Base-by-base conservation (phyloP, 192 early-diverging fungal species). In the Coemansia sp. region DNA sequence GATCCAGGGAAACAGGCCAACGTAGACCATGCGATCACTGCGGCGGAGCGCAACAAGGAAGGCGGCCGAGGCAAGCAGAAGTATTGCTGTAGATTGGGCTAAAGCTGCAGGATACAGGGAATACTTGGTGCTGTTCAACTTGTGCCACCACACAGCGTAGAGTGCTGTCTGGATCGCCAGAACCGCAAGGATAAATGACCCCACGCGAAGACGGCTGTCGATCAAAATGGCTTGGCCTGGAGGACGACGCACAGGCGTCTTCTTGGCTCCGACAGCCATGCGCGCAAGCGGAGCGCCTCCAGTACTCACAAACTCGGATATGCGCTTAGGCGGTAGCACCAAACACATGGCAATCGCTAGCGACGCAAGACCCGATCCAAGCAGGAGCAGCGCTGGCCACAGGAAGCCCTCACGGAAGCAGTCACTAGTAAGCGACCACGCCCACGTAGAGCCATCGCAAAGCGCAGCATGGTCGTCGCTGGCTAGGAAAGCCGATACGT, bases 1-100 rank as follows among this genome's bases (percentile, higher is more conserved):
- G 5, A 42, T 23, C 55, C 56, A 64, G n/a, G 69, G 62, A 29
- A 65, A 64, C 19, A 70, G 13, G 25, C 62, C 69, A 9, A n/a
- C 19, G 25, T 70, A 60, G 23, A 52, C 19, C 56, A 70, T 22
- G 17, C 69, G 62, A 35, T 70, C 54, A 48, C 69, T 64, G 42
- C n/a, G 23, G 14, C 59, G 48, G 11, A 35, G 34, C 10, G 17
- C 29, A 15, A 35, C 45, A 13, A 57, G 46, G 29, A 22, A 52
- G 15, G 40, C 38, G 3, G 61, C 34, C 17, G 49, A 33, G 2
- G 46, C 7, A 2, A 53, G 13, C 1, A 59, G 62, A 63, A 65
- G 1, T 9, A 64, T 20, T 3, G 36, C 32, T n/a, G 32, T 23
- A 7, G 43, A 20, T 20, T 36, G 23, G 3, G 19, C 33, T 8